These are phyloP conservation scores for Lentinus tigrinus DNA, from an alignment of 768 basidiomycete species.

Conservation along the genomic window DNA sequence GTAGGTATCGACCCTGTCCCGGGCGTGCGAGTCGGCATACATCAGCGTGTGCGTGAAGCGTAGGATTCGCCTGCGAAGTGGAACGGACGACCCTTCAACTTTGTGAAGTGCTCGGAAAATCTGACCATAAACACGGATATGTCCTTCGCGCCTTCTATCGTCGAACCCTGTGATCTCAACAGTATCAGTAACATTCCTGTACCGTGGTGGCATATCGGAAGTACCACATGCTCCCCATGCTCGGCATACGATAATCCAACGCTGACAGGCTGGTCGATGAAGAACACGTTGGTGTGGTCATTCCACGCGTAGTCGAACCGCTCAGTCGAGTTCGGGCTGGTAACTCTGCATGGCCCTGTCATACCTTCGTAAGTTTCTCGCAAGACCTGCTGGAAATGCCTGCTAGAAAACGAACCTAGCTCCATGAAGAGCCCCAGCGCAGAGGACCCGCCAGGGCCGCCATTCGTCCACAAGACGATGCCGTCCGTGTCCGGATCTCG, in stretches of 20 bases:
- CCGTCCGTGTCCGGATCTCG: constrained; percentile 31
- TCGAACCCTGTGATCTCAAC: constrained; percentile 43
- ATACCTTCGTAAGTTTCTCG: neutral
- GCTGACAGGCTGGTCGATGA: constrained; percentile 37
- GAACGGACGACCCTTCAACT: constrained; percentile 59
- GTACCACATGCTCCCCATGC: constrained; percentile 52
- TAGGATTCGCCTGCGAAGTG: constrained; percentile 46
- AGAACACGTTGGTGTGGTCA: constrained; percentile 53
- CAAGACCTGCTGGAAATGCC: constrained; percentile 47
- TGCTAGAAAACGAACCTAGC: constrained; percentile 31
- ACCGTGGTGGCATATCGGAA: constrained; percentile 20
- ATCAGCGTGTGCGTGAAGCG: constrained; percentile 34
- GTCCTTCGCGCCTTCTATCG: constrained; percentile 66
- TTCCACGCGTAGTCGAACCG: constrained; percentile 66
- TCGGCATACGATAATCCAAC: constrained; percentile 42
- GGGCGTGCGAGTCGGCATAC: neutral
- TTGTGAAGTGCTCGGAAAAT: constrained; percentile 67
- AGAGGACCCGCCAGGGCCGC: constrained; percentile 29
- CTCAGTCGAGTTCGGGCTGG: constrained; percentile 44
- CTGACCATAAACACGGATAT: constrained; percentile 66
- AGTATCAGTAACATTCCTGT: neutral
- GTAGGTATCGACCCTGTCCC: constrained; percentile 46
- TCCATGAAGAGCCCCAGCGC: constrained; percentile 43
- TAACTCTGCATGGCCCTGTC: constrained; percentile 62
- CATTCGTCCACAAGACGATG: constrained; percentile 37